These are phyloP conservation scores for Blastocystis sp. DNA, from an alignment of 352 stramenopile genomes.

Conservation along the genomic window DNA sequence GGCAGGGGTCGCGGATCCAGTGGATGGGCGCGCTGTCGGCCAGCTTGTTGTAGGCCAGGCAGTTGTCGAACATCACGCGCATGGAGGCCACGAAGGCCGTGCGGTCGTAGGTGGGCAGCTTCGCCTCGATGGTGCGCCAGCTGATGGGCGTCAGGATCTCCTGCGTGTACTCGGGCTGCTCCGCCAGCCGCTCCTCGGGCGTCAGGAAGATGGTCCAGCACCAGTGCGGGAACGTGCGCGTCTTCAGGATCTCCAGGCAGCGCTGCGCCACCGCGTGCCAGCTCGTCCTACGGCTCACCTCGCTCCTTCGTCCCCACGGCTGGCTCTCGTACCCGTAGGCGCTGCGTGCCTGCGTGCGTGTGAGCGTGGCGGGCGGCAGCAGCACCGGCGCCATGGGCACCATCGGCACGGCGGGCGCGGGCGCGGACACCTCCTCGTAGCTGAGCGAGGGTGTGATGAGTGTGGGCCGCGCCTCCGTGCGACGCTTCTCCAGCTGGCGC, in stretches of 20 bases:
- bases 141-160: neutral
- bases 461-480: neutral
- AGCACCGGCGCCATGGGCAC: neutral
- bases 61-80: slow-evolving; percentile 67
- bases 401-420: neutral
- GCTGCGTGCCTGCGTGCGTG: slow-evolving; percentile 17
- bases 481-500: slow-evolving; percentile 23
- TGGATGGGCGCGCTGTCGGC: slow-evolving; percentile 5
- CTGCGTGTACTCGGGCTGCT: slow-evolving; percentile 35
- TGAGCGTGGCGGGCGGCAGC: neutral
- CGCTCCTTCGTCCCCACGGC: neutral
- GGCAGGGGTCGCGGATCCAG: slow-evolving; percentile 56
- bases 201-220: slow-evolving; percentile 66
- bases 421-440: neutral
- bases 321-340: neutral
- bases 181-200: neutral
- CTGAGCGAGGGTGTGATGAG: neutral
- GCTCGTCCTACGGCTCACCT: neutral
- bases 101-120: slow-evolving; percentile 50
- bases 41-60: slow-evolving; percentile 42
- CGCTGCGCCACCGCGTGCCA: slow-evolving; percentile 3
- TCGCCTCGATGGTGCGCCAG: slow-evolving; percentile 32
- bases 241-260: slow-evolving; percentile 41
- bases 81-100: slow-evolving; percentile 33
- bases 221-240: slow-evolving; percentile 15